These are phyloP conservation scores for Coleophoma cylindrospora DNA, from an alignment of 2,329 filamentous ascomycete genomes.

Conservation along the genomic window DNA sequence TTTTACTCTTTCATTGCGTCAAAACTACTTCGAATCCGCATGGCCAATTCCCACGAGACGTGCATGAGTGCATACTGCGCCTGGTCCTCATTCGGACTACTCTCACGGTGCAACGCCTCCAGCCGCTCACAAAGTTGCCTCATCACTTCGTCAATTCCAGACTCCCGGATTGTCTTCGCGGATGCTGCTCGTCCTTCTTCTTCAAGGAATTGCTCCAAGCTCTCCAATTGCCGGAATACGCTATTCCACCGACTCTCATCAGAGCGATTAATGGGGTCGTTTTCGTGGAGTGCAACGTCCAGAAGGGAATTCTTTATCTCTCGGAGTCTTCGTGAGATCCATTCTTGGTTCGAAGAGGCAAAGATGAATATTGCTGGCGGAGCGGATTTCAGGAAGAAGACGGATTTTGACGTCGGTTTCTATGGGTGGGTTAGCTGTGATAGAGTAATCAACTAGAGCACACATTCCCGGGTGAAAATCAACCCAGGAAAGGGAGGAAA, in stretches of 20 bases:
- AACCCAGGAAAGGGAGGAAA: neutral
- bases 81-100: slow-evolving; percentile 1
- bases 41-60: slow-evolving; percentile 4
- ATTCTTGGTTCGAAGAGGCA: slow-evolving; percentile 1
- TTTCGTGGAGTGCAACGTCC: neutral
- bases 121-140: neutral
- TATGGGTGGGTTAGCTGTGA: neutral
- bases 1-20: neutral
- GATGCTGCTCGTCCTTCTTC: neutral
- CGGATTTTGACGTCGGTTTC: slow-evolving; percentile 5
- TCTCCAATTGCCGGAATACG: slow-evolving; percentile 1
- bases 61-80: slow-evolving; percentile 4
- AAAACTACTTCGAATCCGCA: slow-evolving; percentile 1
- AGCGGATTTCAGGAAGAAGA: slow-evolving; percentile 6
- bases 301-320: neutral
- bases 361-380: slow-evolving; percentile 2
- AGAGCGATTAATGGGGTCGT: neutral
- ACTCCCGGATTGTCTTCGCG: neutral
- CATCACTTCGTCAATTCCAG: neutral
- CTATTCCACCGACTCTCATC: slow-evolving; percentile 3
- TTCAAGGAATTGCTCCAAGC: slow-evolving; percentile 4
- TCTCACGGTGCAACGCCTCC: neutral
- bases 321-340: neutral
- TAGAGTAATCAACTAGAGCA: neutral
- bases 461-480: neutral